Conservation (phyloP, 2,329 filamentous ascomycete species). For the Monosporascus ibericus region DNA sequence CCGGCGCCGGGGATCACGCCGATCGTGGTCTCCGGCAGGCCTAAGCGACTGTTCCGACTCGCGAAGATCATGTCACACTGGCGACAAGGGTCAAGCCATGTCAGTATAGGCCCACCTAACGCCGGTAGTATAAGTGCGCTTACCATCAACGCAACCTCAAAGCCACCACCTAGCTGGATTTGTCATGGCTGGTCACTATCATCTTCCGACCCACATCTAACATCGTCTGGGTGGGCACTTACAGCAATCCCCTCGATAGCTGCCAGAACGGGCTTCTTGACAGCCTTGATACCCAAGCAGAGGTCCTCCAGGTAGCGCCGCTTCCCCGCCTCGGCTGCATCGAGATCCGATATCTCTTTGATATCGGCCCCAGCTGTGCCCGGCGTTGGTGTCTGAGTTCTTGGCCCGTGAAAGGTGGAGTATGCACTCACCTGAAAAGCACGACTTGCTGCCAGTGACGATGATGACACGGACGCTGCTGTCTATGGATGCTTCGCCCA, state of each 20-base stretch:
- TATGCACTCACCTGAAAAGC: not conserved
- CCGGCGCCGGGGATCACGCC: slow-evolving; percentile 88
- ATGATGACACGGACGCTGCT: not conserved
- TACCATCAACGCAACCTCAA: slow-evolving; percentile 42
- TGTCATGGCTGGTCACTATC: not conserved
- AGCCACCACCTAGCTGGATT: slow-evolving; percentile 41
- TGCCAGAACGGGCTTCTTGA: slow-evolving; percentile 42
- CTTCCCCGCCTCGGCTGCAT: slow-evolving; percentile 20
- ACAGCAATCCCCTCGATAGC: slow-evolving; percentile 46
- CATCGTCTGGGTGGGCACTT: slow-evolving; percentile 17
- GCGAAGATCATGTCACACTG: slow-evolving; percentile 57
- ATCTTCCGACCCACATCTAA: not conserved
- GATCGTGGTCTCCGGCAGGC: slow-evolving; percentile 92
- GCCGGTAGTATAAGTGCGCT: slow-evolving; percentile 2
- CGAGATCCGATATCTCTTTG: slow-evolving; percentile 25
- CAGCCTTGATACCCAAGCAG: slow-evolving; percentile 26
- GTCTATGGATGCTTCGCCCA: not conserved
- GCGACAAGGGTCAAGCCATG: not conserved
- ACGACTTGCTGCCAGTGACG: not conserved
- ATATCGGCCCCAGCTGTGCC: slow-evolving; percentile 28
- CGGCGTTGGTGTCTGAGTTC: slow-evolving; percentile 14
- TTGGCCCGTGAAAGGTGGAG: not conserved
- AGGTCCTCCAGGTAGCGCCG: slow-evolving; percentile 34
- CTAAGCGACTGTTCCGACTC: slow-evolving; percentile 75
- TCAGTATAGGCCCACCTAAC: not conserved